These are phyloP conservation scores for Micractinium sp. DNA, from an alignment of 139 green algal species.

Conservation along the genomic window DNA sequence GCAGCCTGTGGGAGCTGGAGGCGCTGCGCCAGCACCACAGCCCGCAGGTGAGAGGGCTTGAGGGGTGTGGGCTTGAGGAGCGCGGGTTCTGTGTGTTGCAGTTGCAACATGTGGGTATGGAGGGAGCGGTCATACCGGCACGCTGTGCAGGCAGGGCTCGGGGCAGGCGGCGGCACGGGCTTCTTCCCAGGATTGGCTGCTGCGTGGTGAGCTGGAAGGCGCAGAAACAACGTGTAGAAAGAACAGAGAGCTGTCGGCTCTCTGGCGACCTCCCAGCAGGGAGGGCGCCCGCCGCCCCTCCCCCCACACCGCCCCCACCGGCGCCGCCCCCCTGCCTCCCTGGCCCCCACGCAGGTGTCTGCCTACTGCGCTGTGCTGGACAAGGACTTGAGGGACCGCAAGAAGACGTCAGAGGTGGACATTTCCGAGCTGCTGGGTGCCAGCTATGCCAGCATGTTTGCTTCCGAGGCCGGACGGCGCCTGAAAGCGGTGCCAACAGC, in stretches of 20 bases:
- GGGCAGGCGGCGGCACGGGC: too few species aligned
- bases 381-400: constrained; percentile 84
- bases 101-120: too few species aligned
- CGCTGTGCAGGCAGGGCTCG: too few species aligned
- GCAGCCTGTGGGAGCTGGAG: constrained; percentile 95
- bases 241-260: too few species aligned
- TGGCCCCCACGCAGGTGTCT: constrained; percentile 66
- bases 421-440: constrained; percentile 60
- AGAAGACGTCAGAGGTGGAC: constrained; percentile 84
- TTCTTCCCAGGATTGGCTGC: too few species aligned
- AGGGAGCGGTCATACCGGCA: too few species aligned
- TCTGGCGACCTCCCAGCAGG: too few species aligned
- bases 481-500: constrained; percentile 74
- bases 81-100: neutral
- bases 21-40: constrained; percentile 84
- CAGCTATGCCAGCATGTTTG: constrained; percentile 79
- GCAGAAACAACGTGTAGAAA: too few species aligned
- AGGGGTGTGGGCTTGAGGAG: neutral
- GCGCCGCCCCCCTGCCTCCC: neutral
- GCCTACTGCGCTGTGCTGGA: constrained; percentile 75
- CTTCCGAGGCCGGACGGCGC: constrained; percentile 62
- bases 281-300: neutral
- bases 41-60: constrained; percentile 74
- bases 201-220: too few species aligned
- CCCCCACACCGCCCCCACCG: neutral